Evolutionary conservation across 441 rosid species (phyloP), one percentile per base, ranked within the genome.

Genomic region (Populus hybrid): DNA sequence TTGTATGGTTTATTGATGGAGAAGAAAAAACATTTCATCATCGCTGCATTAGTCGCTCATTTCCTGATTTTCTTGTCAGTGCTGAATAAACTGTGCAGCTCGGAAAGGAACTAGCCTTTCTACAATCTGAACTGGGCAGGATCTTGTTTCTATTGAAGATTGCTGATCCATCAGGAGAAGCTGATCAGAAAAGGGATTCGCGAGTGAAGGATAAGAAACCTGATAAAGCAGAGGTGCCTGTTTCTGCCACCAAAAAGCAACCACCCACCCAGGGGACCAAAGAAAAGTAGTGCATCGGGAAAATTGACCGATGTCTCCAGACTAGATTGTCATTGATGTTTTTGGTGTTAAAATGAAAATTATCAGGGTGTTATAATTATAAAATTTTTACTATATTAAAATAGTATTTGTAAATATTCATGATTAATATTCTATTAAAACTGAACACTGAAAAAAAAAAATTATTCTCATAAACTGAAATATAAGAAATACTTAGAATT

Each of bases 161-260:
- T 80, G 95, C 99, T 78, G 99, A 94, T 68, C 99, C 99, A 59
- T 82, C 88, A 0, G 98, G 97, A 81, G 98, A 89, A 84, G 90
- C 91, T 77, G 87, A 84, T 79, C 89, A 84, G 87, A 89, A 82
- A 86, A 91, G 93, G 80, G 92, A 89, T 35, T 75, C 64, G 23
- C 89, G 86, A 74, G 81, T 65, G 6, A 86, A 80, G 73, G 88
- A 84, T 81, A 82, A 80, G 35, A 78, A 87, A 77, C 73, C 76
- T 18, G 79, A 63, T 70, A 85, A 72, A 78, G 63, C 81, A 36
- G 88, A 82, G 76, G 76, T 71, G 20, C 87, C 85, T 66, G 70
- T 61, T 57, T 46, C 85, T 70, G 76, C 79, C 4, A 34, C 77
- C 72, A 81, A 85, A 84, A 86, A 75, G 81, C 82, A 65, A 35